Base-by-base conservation (phyloP, 164 flowering plant species). In the Tetracentron sinense region DNA sequence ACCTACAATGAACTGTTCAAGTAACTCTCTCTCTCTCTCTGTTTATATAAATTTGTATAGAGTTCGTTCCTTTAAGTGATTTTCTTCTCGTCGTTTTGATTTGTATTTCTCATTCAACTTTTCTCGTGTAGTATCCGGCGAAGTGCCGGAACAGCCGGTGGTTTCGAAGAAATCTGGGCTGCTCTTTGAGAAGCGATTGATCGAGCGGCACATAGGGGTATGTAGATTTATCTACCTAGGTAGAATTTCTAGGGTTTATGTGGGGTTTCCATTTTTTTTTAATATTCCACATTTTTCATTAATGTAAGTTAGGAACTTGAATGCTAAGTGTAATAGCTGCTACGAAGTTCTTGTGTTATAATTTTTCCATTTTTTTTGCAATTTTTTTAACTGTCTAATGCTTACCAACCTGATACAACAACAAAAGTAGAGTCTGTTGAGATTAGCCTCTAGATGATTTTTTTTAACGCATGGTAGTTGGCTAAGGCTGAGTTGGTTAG, bases 141-240 rank as follows among this genome's bases (percentile, higher is more conserved):
- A 86, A 71, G 85, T 85, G 66, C 97, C 99, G 84, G 97, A 87
- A 71, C 98, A 95, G 67, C 96, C 99, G 2, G 97, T 88, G 6
- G 86, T 92, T 55, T 90, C 93, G 16, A 86, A 74, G 78, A 86
- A 75, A 17, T 88, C 93, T 10, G 99, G 99, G 15, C 74, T 88
- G 28, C 85, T 95, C 20, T 95, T 71, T 71, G 99, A 95, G 85
- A 88, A 75, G 71, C 87, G 98, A 27, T 69, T 95, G 74, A 82
- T 95, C 58, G 91, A 95, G 78, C 78, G 89, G 16, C 93, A 92
- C 71, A 67, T 92, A 35, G 67, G 78, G 76, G 99, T 95, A 71
- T 6, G 64, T n/a, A 21, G 29, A 11, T 33, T 42, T 54, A 22
- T n/a, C n/a, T 12, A 3, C 11, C 5, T 38, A 12, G 44, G 11